Base-by-base conservation (phyloP, 164 flowering plant species). In the Stephania cephalantha region DNA sequence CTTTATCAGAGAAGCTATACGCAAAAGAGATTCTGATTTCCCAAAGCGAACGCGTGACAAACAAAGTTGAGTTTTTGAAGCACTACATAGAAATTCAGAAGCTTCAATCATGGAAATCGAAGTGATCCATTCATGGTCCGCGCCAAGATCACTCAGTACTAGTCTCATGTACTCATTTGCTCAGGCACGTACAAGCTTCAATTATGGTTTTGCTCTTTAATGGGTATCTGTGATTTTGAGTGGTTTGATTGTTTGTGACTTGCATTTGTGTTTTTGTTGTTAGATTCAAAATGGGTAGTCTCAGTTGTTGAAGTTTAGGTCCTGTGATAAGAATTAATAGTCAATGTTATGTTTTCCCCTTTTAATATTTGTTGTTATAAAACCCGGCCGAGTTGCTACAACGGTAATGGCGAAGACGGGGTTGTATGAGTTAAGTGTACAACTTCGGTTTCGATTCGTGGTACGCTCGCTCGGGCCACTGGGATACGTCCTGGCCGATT, bases 121-220 rank as follows among this genome's bases (percentile, higher is more conserved):
- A 80, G 92, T 91, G 74, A 88, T 94, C 55, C 95, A 92, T 76
- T 85, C 90, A 68, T 94, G 98, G 98, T 90, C 98, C 42, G 86
- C 95, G 72, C 97, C 97, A 5, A 89, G 97, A 80, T 95, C 99
- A 0, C 88, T 90, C 74, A 91, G 99, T 68, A 91, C 97, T 81
- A 82, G 92, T 68, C 91, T 95, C 84, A 88, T 91, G 97, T 94
- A 94, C 85, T 90, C 98, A 10, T 94, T 94, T 87, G 87, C 91
- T 74, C 97, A 92, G 96, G 98, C 90, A 63, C 69, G 98, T 90
- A 63, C 69, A 45, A 35, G 18, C 30, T 67, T 25, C 30, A 35
- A 67, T 67, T 12, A 25, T 6, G 6, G 70, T 3, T 9, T 9
- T 67, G 25, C 25, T 15, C 30, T 67, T 67, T 29, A 67, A 17